phyloP scores from a whole-genome alignment of 1,284 basidiomycete genomes.

The Sanguinoderma infundibulare region DNA sequence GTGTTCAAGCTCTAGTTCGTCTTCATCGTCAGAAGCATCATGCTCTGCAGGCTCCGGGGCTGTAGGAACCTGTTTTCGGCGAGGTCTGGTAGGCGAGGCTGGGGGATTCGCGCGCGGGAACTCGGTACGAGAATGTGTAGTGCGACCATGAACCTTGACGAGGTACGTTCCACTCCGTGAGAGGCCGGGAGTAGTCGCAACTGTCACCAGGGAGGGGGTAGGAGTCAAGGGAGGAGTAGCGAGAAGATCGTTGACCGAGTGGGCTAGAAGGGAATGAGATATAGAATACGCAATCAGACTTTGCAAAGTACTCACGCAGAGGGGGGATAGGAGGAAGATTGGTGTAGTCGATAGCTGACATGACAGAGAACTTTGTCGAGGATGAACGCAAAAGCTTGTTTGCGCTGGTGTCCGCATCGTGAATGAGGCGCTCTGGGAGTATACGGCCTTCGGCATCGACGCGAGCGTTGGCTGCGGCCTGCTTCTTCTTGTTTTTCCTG shows the following conservation, averaged over 20 bases:
- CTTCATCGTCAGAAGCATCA: conserved; percentile 14
- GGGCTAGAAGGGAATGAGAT: conserved; percentile 46
- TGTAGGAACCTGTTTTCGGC: conserved; percentile 26
- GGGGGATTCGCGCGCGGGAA: conserved; percentile 63
- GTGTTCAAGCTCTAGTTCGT: conserved; percentile 20
- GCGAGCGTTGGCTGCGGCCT: conserved; percentile 20
- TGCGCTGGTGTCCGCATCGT: conserved; percentile 59
- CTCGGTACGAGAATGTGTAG: conserved; percentile 62
- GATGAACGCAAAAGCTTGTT: conserved; percentile 72
- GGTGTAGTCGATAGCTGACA: conserved; percentile 57
- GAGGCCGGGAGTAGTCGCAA: conserved; percentile 42
- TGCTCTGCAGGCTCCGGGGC: conserved; percentile 16
- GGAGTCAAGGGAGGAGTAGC: conserved; percentile 50
- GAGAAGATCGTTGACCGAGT: conserved; percentile 64
- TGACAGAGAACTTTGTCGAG: conserved; percentile 64
- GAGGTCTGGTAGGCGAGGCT: conserved; percentile 26
- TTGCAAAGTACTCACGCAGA: conserved; percentile 58
- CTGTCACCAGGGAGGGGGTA: conserved; percentile 29
- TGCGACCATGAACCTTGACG: conserved; percentile 68
- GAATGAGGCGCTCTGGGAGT: conserved; percentile 32
- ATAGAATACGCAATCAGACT: neutral
- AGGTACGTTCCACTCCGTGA: conserved; percentile 65
- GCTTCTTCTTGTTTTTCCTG: conserved; percentile 46
- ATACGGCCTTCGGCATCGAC: conserved; percentile 34
- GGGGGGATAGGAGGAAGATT: conserved; percentile 69